phyloP scores from a whole-genome alignment of 371 early-diverging fungal species.

The Mucor velutinosus region DNA sequence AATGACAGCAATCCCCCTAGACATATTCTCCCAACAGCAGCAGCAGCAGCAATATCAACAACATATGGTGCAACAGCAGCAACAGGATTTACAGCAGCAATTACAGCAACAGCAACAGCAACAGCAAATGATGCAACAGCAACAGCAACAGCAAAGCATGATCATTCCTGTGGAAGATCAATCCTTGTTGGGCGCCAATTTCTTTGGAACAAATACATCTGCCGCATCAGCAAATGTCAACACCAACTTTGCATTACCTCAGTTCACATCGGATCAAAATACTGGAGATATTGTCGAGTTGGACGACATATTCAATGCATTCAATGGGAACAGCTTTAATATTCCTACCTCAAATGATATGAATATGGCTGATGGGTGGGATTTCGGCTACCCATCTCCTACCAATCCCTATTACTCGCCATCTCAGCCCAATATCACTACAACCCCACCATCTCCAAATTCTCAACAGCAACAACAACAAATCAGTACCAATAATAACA shows the following conservation, averaged over 20 bases:
- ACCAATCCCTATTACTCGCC: constrained; percentile 26
- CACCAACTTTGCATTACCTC: constrained; percentile 17
- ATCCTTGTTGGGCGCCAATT: background rate
- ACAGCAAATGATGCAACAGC: constrained; percentile 16
- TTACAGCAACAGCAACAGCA: constrained; percentile 18
- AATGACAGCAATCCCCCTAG: background rate
- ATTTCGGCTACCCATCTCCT: constrained; percentile 29
- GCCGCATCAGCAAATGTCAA: background rate
- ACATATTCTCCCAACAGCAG: background rate
- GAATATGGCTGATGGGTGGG: constrained; percentile 32
- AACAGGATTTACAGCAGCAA: constrained; percentile 16
- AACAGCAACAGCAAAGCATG: constrained; percentile 6
- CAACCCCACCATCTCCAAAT: background rate
- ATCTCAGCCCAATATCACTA: constrained; percentile 1
- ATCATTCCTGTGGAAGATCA: constrained; percentile 1
- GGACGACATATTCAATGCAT: constrained; percentile 27
- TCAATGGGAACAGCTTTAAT: constrained; percentile 13
- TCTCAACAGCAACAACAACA: constrained; percentile 5
- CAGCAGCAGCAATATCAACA: constrained; percentile 20
- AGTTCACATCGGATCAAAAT: constrained; percentile 21
- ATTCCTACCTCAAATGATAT: constrained; percentile 7
- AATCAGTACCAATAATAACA: background rate
- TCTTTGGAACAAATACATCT: background rate
- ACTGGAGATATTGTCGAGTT: constrained; percentile 20
- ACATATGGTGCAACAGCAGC: constrained; percentile 13